These are phyloP conservation scores for Cyberlindnera saturnus DNA, from an alignment of 805 yeast species.

Conservation along the genomic window DNA sequence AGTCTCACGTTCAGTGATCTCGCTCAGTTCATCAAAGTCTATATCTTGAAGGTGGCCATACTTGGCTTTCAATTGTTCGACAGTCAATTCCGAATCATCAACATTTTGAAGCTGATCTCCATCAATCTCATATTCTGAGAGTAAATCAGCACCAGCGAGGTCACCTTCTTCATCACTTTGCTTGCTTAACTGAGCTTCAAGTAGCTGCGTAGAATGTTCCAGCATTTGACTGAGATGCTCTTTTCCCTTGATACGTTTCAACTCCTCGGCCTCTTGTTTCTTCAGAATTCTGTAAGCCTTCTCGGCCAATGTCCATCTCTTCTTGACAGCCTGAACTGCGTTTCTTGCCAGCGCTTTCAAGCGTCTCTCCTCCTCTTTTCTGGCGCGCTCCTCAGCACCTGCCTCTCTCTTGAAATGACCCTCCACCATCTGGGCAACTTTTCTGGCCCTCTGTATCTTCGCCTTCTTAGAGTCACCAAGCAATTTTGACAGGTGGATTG, in stretches of 20 bases:
- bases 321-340: conserved; percentile 78
- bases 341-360: conserved; percentile 68
- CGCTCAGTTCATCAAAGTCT: conserved; percentile 24
- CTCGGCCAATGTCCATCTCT: conserved; percentile 86
- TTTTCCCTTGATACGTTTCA: conserved; percentile 75
- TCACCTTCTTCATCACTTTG: conserved; percentile 25
- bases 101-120: conserved; percentile 9
- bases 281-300: conserved; percentile 72
- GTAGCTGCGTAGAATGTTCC: conserved; percentile 83
- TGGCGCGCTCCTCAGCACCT: conserved; percentile 82
- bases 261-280: conserved; percentile 71
- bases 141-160: conserved; percentile 23
- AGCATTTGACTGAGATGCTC: conserved; percentile 82
- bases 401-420: conserved; percentile 78
- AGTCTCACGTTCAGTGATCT: conserved; percentile 16
- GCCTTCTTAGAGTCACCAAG: conserved; percentile 60
- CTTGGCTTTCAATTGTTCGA: conserved; percentile 22
- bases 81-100: conserved; percentile 25
- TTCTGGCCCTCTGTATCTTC: conserved; percentile 62
- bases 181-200: conserved; percentile 74
- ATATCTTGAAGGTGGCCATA: conserved; percentile 21
- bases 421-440: conserved; percentile 77
- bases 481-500: conserved; percentile 60
- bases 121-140: conserved; percentile 3
- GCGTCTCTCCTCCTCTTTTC: conserved; percentile 68